Evolutionary conservation across 352 stramenopile genomes (phyloP).

Genomic region (Phytophthora fragariaefolia): DNA sequence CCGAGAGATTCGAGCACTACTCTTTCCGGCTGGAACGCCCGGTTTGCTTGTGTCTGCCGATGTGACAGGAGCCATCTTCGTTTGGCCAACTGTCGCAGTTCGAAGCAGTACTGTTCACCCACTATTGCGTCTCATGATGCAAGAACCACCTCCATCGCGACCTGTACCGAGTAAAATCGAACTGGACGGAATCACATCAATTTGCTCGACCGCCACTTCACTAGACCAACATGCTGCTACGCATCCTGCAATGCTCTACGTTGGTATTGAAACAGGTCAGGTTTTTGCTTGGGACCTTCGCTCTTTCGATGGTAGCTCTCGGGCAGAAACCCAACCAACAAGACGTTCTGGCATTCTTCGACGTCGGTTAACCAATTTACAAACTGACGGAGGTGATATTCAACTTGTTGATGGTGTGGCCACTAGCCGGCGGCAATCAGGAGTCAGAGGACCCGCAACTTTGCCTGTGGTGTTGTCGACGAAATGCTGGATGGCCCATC

Average conservation of each 20-base stretch:
- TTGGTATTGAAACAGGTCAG: conserved; percentile 32
- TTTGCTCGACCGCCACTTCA: conserved; percentile 24
- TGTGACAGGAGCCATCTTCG: conserved; percentile 40
- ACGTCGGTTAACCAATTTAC: conserved; percentile 12
- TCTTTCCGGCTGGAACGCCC: conserved; percentile 49
- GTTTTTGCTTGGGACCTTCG: conserved; percentile 34
- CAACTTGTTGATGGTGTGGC: not conserved
- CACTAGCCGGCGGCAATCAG: conserved; percentile 1
- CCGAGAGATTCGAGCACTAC: conserved; percentile 56
- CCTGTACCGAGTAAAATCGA: conserved; percentile 15
- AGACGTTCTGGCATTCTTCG: conserved; percentile 28
- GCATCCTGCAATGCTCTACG: conserved; percentile 27
- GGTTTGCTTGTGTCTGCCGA: conserved; percentile 59
- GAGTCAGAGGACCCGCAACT: not conserved
- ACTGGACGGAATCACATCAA: conserved; percentile 33
- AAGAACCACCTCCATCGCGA: conserved; percentile 12
- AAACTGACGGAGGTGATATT: conserved; percentile 4
- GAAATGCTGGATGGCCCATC: conserved; percentile 53
- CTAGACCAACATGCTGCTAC: not conserved
- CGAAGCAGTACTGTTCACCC: conserved; percentile 19
- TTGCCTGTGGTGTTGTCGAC: conserved; percentile 36
- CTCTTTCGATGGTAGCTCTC: conserved; percentile 12
- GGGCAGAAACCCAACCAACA: conserved; percentile 3
- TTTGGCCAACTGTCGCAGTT: conserved; percentile 53
- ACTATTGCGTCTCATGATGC: conserved; percentile 27